Percentiles rank a stretch among this genome's conserved stretches.
Conservation (phyloP, 73 alveolate species). For the Urostyla sp. region DNA sequence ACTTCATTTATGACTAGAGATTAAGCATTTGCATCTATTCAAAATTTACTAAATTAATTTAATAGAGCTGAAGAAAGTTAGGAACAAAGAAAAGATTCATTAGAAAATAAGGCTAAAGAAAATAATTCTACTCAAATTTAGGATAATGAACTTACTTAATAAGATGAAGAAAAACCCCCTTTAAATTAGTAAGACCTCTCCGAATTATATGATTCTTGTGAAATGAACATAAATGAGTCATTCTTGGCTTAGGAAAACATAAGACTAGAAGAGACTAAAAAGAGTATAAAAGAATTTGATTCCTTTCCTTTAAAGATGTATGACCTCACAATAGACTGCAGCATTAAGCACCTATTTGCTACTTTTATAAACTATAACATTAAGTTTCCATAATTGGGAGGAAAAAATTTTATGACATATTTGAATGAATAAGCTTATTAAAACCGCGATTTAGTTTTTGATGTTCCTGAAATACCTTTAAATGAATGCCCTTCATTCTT, state of each 20-base stretch:
- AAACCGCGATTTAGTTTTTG: constrained; percentile 6
- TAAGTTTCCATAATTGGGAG: constrained; percentile 20
- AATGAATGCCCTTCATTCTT: constrained; percentile 34
- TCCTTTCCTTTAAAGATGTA: background rate
- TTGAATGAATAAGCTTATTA: constrained; percentile 1
- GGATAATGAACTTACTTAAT: too few relatives aligned
- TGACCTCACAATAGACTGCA: constrained; percentile 38
- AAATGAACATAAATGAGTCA: background rate
- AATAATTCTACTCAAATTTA: background rate
- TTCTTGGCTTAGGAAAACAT: constrained; percentile 5
- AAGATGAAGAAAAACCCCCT: too few relatives aligned
- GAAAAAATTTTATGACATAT: constrained; percentile 2
- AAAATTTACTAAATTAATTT: constrained; percentile 2
- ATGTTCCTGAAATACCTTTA: background rate
- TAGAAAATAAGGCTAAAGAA: background rate
- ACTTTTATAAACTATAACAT: constrained; percentile 21
- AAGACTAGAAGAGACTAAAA: constrained; percentile 14
- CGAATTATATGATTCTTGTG: constrained; percentile 40
- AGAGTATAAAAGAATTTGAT: constrained; percentile 14
- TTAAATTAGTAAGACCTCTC: too few relatives aligned
- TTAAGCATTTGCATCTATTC: constrained; percentile 42
- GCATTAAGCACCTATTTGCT: constrained; percentile 8
- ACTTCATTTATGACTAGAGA: constrained; percentile 65
- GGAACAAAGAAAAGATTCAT: background rate
- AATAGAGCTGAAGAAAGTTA: constrained; percentile 5